Base-by-base conservation (phyloP, 305 asterid genomes). In the Fraxinus greggii region DNA sequence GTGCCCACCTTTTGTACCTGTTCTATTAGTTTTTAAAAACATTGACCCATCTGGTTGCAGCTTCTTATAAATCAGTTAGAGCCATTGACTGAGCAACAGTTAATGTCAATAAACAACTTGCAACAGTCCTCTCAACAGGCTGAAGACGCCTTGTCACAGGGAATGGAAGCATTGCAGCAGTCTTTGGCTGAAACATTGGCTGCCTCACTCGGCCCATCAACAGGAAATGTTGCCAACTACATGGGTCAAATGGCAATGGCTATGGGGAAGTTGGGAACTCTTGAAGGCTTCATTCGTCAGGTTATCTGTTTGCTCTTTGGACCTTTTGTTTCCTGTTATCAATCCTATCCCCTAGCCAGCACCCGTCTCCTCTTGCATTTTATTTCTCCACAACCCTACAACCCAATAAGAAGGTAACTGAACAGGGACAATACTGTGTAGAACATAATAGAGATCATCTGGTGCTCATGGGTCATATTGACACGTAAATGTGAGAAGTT, bases 211-310 rank as follows among this genome's bases (percentile, higher is more conserved):
- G 90, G 86, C n/a, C 89, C 92, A 3, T 85, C 95, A 4, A 88
- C 91, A 2, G 95, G 92, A 56, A 89, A 91, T 75, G 95, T 91
- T 6, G 95, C 95, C 35, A 91, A 90, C 82, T 91, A 91, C 85
- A 91, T 91, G 95, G 95, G 95, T 28, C 95, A 91, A 90, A 91
- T 91, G 95, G 95, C 95, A 5, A 89, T 91, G 95, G 95, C 95
- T 33, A 91, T 91, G 95, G 95, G 95, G 0, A 90, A 91, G 86
- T 83, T 91, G 87, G 95, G 95, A 82, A 91, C 93, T 29, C 91
- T 91, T 8, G 95, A 91, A 81, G 90, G 95, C 88, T 91, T 91
- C 90, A 90, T 91, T 80, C 92, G 91, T 65, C 95, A 91, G 95
- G 95, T 90, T 72, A 59, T 74, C 80, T 19, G 32, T 45, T 72